Base-by-base conservation (phyloP, 306 rosid species). In the Gastrolobium bilobum region DNA sequence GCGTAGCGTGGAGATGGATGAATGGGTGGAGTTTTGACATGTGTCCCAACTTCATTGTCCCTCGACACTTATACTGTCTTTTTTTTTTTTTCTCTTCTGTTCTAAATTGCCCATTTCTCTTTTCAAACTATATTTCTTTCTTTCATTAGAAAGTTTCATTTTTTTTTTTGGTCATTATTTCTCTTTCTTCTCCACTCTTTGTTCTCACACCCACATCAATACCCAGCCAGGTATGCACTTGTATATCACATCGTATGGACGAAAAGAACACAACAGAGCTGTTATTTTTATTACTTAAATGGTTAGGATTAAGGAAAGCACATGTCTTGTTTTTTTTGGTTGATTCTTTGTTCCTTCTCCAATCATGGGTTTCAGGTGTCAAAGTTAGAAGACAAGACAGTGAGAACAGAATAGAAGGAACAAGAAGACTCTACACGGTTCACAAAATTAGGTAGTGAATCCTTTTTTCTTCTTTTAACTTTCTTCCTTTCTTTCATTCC, bases 1-100 rank as follows among this genome's bases (percentile, higher is more conserved):
- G 60, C 44, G 11, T 42, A n/a, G 60, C 44, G 11, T 42, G 13
- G 64, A 10, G 15, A 69, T 60, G 62, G 77, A 51, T 20, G 75
- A 68, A 83, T 87, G 90, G 87, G 88, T 84, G 89, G 93, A 88
- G 90, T 73, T 79, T 79, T 85, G 92, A 87, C 96, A 82, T 60
- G 82, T 90, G 93, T 89, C 89, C 47, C 76, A 10, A 38, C 68
- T 67, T 44, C 60, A 44, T n/a, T 61, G 11, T 56, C 78, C 6
- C 82, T 68, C 52, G 29, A 31, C 62, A 42, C 80, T 31, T 52
- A 31, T 38, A 6, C 4, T 11, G 7, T 39, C 0, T 26, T 40
- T 34, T 11, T 34, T 31, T 9, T 4, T 10, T 33, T 6, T 52
- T 31, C 52, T 53, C 26, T 57, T 53, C 52, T 53, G 0, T 57